Conservation (phyloP, 1,139 yeast genomes). For the Saccharomycopsis hybrid region DNA sequence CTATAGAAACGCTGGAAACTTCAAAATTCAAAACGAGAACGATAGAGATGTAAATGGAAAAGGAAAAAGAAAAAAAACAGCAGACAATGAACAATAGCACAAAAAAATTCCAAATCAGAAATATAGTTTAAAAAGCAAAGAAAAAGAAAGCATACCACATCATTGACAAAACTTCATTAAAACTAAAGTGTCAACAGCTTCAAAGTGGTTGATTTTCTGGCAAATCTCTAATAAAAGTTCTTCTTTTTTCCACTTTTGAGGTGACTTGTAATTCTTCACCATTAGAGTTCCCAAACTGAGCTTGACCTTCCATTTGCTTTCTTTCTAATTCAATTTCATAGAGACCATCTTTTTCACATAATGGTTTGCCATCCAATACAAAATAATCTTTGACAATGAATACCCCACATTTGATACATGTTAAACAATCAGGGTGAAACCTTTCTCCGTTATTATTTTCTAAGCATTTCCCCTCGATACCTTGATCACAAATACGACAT, state of each 20-base stretch:
- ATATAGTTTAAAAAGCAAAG: too few species aligned
- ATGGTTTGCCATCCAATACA: constrained; percentile 42
- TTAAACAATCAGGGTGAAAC: constrained; percentile 61
- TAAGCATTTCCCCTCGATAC: constrained; percentile 88
- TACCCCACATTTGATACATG: constrained; percentile 46
- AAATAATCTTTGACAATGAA: constrained; percentile 51
- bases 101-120: too few species aligned
- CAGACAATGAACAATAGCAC: too few species aligned
- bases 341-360: constrained; percentile 38
- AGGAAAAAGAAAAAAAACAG: too few species aligned
- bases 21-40: too few species aligned
- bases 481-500: constrained; percentile 63
- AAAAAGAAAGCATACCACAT: too few species aligned
- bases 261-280: constrained; percentile 7
- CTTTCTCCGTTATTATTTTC: constrained; percentile 65
- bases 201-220: constrained; percentile 1
- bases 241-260: constrained; percentile 18
- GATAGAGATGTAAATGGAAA: too few species aligned
- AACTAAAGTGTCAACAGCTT: too few species aligned
- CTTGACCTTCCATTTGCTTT: background rate
- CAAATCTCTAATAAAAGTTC: constrained; percentile 19
- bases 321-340: constrained; percentile 19
- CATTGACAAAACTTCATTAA: too few species aligned
- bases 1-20: too few species aligned
- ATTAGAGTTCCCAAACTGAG: background rate